Percentiles rank a stretch among this genome's conserved stretches.
Conservation (phyloP, 345 rosid species). For the Conringia planisiliqua region DNA sequence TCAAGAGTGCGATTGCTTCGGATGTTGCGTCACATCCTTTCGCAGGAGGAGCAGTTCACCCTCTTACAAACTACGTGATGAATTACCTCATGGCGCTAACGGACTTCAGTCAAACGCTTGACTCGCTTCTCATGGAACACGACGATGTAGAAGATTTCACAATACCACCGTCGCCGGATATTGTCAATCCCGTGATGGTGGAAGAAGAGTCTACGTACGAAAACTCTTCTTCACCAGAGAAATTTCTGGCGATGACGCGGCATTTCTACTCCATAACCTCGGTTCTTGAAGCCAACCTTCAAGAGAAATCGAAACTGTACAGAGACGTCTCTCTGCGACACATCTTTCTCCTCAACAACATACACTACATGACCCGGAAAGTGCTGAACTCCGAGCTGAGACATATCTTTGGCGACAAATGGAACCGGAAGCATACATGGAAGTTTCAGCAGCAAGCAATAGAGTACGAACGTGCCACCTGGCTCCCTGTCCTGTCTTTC, state of each 20-base stretch:
- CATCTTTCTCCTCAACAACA: slow-evolving; percentile 80
- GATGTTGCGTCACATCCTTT: slow-evolving; percentile 52
- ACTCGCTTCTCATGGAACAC: slow-evolving; percentile 53
- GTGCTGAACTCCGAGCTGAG: slow-evolving; percentile 65
- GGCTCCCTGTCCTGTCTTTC: slow-evolving; percentile 63
- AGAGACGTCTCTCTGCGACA: slow-evolving; percentile 62
- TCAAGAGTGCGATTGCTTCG: slow-evolving; percentile 66
- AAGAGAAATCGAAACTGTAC: slow-evolving; percentile 63
- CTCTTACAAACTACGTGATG: slow-evolving; percentile 75
- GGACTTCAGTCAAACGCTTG: slow-evolving; percentile 61
- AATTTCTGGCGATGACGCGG: slow-evolving; percentile 39
- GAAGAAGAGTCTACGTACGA: slow-evolving; percentile 40
- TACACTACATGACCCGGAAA: slow-evolving; percentile 85
- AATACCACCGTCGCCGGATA: slow-evolving; percentile 37
- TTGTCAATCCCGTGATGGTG: slow-evolving; percentile 16
- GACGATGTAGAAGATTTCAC: slow-evolving; percentile 35
- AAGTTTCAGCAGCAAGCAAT: slow-evolving; percentile 75
- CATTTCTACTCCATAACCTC: slow-evolving; percentile 58
- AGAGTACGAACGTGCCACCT: slow-evolving; percentile 70
- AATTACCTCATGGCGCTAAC: slow-evolving; percentile 63
- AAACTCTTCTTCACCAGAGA: slow-evolving; percentile 28
- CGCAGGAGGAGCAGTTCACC: slow-evolving; percentile 75
- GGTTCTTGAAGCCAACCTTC: slow-evolving; percentile 64
- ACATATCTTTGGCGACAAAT: slow-evolving; percentile 61
- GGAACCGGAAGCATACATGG: slow-evolving; percentile 78